A percentile compares a stretch with the other conserved stretches of the same genome.
phyloP scores from a whole-genome alignment of 495 filamentous ascomycete species.

The Penicillium herquei region DNA sequence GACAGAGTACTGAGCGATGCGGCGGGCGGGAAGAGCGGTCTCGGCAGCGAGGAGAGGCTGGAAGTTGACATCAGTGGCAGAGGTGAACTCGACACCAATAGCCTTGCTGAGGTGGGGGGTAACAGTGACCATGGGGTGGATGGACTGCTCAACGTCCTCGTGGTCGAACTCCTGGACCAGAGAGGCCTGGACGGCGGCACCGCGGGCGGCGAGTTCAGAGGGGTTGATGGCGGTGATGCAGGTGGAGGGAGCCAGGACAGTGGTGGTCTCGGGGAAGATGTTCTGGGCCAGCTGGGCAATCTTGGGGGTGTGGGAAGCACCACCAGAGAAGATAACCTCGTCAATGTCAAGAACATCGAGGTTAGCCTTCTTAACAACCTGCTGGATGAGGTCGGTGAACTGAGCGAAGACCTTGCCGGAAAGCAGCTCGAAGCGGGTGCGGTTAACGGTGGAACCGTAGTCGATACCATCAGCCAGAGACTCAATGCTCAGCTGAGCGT shows the following conservation, averaged over 20 bases:
- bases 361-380: slow-evolving; percentile 85
- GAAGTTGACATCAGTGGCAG: slow-evolving; percentile 65
- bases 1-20: slow-evolving; percentile 70
- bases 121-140: slow-evolving; percentile 91
- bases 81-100: slow-evolving; percentile 78
- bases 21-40: slow-evolving; percentile 85
- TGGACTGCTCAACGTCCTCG: slow-evolving; percentile 92
- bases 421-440: slow-evolving; percentile 89
- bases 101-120: slow-evolving; percentile 85
- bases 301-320: slow-evolving; percentile 89
- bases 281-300: slow-evolving; percentile 71
- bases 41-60: slow-evolving; percentile 74
- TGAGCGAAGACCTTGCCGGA: slow-evolving; percentile 78
- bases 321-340: slow-evolving; percentile 91
- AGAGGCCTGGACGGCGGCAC: slow-evolving; percentile 92
- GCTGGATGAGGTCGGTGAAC: slow-evolving; percentile 80
- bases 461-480: slow-evolving; percentile 83
- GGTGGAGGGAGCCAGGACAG: slow-evolving; percentile 80
- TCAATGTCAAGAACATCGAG: slow-evolving; percentile 91
- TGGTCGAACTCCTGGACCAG: slow-evolving; percentile 88
- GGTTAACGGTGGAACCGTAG: slow-evolving; percentile 87
- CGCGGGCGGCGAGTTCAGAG: slow-evolving; percentile 81
- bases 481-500: slow-evolving; percentile 88
- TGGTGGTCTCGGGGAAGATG: slow-evolving; percentile 79
- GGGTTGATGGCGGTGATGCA: slow-evolving; percentile 80